Evolutionary conservation across 805 yeast species (phyloP).

Genomic region (Wickerhamomyces sydowiorum): DNA sequence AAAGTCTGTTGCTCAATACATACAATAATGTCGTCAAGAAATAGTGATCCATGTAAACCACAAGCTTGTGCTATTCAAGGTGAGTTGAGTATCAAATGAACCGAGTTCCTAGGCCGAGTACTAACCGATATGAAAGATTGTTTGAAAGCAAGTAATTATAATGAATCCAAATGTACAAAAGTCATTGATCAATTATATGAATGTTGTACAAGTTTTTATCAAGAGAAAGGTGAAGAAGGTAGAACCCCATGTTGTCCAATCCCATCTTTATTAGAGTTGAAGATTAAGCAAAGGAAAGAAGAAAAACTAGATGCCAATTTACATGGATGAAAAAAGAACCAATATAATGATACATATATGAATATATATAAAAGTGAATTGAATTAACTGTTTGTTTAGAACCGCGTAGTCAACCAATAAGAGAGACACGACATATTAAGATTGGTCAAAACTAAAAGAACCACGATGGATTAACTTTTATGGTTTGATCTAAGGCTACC

Average conservation of each 20-base stretch:
- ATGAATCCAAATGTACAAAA: slow-evolving; percentile 70
- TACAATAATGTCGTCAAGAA: no score
- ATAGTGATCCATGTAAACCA: slow-evolving; percentile 53
- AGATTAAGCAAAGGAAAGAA: slow-evolving; percentile 56
- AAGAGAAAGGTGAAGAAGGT: slow-evolving; percentile 50
- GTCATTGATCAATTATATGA: slow-evolving; percentile 64
- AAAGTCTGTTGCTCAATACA: no score
- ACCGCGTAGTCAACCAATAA: slow-evolving; percentile 59
- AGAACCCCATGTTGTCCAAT: slow-evolving; percentile 76
- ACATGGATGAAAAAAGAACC: slow-evolving; percentile 9
- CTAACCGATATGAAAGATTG: slow-evolving; percentile 41
- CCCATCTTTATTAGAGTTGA: slow-evolving; percentile 53
- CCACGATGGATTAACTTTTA: slow-evolving; percentile 8
- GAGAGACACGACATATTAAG: slow-evolving; percentile 32
- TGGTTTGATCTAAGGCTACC: slow-evolving; percentile 73
- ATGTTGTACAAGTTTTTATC: slow-evolving; percentile 69
- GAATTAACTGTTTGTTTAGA: slow-evolving; percentile 74
- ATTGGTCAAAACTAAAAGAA: slow-evolving; percentile 44
- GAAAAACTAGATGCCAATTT: slow-evolving; percentile 57
- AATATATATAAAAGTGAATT: slow-evolving; percentile 10
- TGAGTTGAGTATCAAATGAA: slow-evolving; percentile 23
- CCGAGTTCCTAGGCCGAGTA: background rate
- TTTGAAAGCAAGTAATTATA: slow-evolving; percentile 50
- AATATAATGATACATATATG: background rate
- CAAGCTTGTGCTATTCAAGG: slow-evolving; percentile 80